phyloP scores from a whole-genome alignment of 2,329 filamentous ascomycete species.

The Ambrosiella cleistominuta region DNA sequence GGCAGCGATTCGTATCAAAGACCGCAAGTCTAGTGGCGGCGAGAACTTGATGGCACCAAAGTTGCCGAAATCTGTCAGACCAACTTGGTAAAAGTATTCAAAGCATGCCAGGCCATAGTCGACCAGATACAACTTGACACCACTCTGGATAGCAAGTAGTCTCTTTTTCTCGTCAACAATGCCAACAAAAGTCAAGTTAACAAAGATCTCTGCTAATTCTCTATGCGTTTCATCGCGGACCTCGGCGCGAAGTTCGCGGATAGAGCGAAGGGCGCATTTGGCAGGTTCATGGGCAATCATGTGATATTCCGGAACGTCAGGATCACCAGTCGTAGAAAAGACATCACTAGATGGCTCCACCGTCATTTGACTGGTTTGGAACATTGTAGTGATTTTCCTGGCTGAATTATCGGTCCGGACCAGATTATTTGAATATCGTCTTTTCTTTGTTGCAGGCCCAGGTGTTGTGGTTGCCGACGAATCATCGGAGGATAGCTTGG shows the following conservation, averaged over 20 bases:
- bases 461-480: slow-evolving; percentile 17
- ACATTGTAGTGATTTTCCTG: slow-evolving; percentile 94
- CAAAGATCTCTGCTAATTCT: slow-evolving; percentile 71
- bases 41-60: slow-evolving; percentile 72
- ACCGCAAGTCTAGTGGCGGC: slow-evolving; percentile 52
- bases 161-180: slow-evolving; percentile 75
- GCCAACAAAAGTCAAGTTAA: slow-evolving; percentile 80
- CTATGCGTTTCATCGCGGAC: slow-evolving; percentile 72
- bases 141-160: slow-evolving; percentile 81
- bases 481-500: slow-evolving; percentile 17
- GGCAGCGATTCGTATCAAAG: slow-evolving; percentile 56
- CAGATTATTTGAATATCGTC: slow-evolving; percentile 49
- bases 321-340: slow-evolving; percentile 28
- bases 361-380: slow-evolving; percentile 33
- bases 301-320: slow-evolving; percentile 43
- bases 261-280: slow-evolving; percentile 58
- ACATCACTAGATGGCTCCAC: slow-evolving; percentile 14
- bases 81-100: slow-evolving; percentile 92
- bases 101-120: slow-evolving; percentile 78
- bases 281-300: slow-evolving; percentile 50
- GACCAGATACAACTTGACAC: slow-evolving; percentile 77
- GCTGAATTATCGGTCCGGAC: slow-evolving; percentile 76
- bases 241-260: slow-evolving; percentile 66
- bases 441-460: slow-evolving; percentile 22
- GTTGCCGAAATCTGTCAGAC: slow-evolving; percentile 88